phyloP scores from a whole-genome alignment of 2,329 filamentous ascomycete genomes.

The Xylariaceae sp. region DNA sequence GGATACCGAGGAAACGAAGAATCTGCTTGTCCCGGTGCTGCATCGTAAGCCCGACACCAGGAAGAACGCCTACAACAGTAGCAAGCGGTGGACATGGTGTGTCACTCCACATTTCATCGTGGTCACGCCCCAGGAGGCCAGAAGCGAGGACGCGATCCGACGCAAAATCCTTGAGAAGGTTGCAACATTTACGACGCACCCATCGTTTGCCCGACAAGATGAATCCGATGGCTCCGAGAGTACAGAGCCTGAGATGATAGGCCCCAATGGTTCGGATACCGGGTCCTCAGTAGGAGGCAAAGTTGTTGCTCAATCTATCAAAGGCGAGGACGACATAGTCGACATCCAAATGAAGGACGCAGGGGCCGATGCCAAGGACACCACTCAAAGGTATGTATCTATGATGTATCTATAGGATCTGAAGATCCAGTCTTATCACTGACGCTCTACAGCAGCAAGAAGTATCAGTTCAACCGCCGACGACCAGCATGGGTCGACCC shows the following conservation, averaged over 20 bases:
- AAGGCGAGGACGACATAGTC: conserved; percentile 86
- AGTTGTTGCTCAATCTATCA: conserved; percentile 72
- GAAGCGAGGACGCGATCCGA: conserved; percentile 64
- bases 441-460: not conserved
- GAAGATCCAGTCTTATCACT: no score
- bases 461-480: conserved; percentile 40
- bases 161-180: conserved; percentile 76
- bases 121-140: conserved; percentile 68
- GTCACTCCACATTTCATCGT: conserved; percentile 65
- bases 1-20: conserved; percentile 60
- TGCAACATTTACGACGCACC: conserved; percentile 69
- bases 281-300: conserved; percentile 66
- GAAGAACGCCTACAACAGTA: conserved; percentile 17
- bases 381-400: conserved; percentile 24
- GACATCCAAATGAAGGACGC: conserved; percentile 80
- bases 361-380: conserved; percentile 31
- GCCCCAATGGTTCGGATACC: conserved; percentile 53
- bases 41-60: conserved; percentile 44
- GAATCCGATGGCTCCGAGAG: conserved; percentile 46
- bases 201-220: conserved; percentile 53
- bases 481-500: conserved; percentile 51
- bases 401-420: no score
- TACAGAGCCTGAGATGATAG: conserved; percentile 64
- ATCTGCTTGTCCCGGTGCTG: conserved; percentile 66
- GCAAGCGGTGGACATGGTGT: conserved; percentile 25